Base-by-base conservation (phyloP, 139 green algal species). In the Auxenochlorella pyrenoidosa region DNA sequence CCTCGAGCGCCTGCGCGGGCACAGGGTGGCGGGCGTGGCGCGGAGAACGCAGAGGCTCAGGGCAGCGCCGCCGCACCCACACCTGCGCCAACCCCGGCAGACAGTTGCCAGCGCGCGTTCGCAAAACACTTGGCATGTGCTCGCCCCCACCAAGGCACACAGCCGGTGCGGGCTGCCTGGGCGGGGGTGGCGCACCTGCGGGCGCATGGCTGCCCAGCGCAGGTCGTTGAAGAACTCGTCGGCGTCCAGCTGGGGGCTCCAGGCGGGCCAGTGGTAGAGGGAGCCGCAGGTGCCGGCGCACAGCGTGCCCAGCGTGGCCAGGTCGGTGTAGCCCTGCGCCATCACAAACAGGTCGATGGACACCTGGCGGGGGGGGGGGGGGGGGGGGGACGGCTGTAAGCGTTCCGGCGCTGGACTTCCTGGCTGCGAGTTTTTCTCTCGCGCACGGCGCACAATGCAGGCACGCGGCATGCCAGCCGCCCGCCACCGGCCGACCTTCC, bases 141-240 rank as follows among this genome's bases (percentile, higher is more conserved):
- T n/a, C n/a, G n/a, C n/a, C n/a, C n/a, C n/a, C n/a, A n/a, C n/a
- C n/a, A n/a, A 54, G 47, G 47, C 47, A 54, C 47, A 54, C 47
- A n/a, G n/a, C n/a, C n/a, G n/a, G n/a, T n/a, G n/a, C n/a, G n/a
- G n/a, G n/a, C n/a, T n/a, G n/a, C n/a, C n/a, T n/a, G n/a, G 10
- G 30, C 75, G 19, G 66, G 51, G 15, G 51, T 32, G 16, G 36
- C 79, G 21, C 63, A 91, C 92, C 92, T 94, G 91, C 30, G 93
- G 95, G 65, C 96, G 89, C 38, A 84, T 83, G 32, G 97, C 80
- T 73, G 96, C 95, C 95, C 95, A 98, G 58, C 93, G 91, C 41
- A 98, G 93, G 91, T 98, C 96, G 88, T 98, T 97, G 63, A 94
- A 82, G 40, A 98, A 90, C 89, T 95, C 92, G 87, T 96, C 94